These are phyloP conservation scores for Chrysoporthe austroafricana DNA, from an alignment of 2,329 filamentous ascomycete species.

Conservation along the genomic window DNA sequence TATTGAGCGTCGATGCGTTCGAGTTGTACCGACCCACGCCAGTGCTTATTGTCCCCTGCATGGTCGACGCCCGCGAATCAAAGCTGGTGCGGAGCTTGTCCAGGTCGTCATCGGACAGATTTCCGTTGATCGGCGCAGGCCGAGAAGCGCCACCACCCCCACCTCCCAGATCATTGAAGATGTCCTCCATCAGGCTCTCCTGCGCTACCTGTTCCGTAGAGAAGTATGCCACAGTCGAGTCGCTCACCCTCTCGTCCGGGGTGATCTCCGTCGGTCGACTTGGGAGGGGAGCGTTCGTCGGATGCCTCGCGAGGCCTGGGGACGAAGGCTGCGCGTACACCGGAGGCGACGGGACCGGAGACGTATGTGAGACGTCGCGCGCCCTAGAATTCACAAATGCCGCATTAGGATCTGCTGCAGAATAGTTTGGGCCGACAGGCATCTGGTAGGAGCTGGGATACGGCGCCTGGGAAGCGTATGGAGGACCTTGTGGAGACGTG, in stretches of 20 bases:
- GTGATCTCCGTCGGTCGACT: constrained; percentile 53
- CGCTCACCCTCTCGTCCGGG: constrained; percentile 44
- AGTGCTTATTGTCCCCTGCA: constrained; percentile 41
- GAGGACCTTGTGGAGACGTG: constrained; percentile 22
- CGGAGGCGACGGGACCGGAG: constrained; percentile 51
- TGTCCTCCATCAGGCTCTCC: constrained; percentile 61
- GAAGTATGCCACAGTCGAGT: constrained; percentile 19
- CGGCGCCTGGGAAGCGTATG: constrained; percentile 46
- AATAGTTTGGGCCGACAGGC: constrained; percentile 55
- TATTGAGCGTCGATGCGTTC: constrained; percentile 45
- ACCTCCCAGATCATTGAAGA: constrained; percentile 57
- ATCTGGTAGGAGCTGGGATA: constrained; percentile 59
- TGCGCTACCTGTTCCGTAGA: constrained; percentile 48
- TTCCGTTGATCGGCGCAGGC: constrained; percentile 50
- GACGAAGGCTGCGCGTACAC: constrained; percentile 44
- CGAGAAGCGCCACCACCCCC: constrained; percentile 41
- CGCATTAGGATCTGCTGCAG: constrained; percentile 48
- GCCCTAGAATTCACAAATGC: constrained; percentile 49
- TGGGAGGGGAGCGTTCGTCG: constrained; percentile 64
- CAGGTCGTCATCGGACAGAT: constrained; percentile 50
- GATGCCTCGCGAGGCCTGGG: constrained; percentile 57
- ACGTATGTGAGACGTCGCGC: constrained; percentile 55
- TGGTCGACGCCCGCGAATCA: constrained; percentile 54
- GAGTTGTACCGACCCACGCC: constrained; percentile 46
- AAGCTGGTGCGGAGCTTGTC: constrained; percentile 51